Base-by-base conservation (phyloP, 805 yeast species). In the Ogataea allantospora region DNA sequence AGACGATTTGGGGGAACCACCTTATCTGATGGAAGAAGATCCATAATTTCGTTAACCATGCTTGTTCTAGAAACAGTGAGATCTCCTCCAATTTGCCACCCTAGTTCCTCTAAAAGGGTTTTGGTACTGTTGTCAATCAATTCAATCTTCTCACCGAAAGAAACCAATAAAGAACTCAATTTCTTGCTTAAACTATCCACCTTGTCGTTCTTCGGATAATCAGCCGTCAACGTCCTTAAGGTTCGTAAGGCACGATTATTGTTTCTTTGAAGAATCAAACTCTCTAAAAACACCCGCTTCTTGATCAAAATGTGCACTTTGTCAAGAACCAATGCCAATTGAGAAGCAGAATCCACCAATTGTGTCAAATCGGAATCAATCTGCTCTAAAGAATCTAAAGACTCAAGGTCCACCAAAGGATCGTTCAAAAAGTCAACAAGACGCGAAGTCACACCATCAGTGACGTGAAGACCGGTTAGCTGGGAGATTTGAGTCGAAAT, bases 1-100 rank as follows among this genome's bases (percentile, higher is more conserved):
- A 81, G 55, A 20, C 86, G 60, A 33, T 72, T 67, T 0, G 86
- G 80, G 3, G 76, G 70, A 60, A 33, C 41, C 63, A 51, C 39
- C 8, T 49, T 47, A 35, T 71, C 66, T 1, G 83, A 73, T 10
- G 78, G 70, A 13, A 80, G 65, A 47, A 63, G 63, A 23, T 58
- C 53, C 24, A 75, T 64, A 1, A 80, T 65, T 26, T 67, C 65
- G 7, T 62, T 55, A 6, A 75, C 53, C 22, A 79, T 47, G 6
- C 47, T 27, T 9, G 53, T 51, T 39, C 84, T 60, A 7, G 82
- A 68, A 4, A 16, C 30, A 0, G 12, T 11, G 7, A 40, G 27
- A 30, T 38, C 40, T 11, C 40, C 17, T 7, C 44, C 47, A 2
- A 28, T 9, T 6, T 35, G 29, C 56, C 53, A 53, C 14, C 50